Evolutionary conservation across 257 asterid species (phyloP), one percentile per base, ranked within the genome.

Genomic region (Fraxinus pennsylvanica): DNA sequence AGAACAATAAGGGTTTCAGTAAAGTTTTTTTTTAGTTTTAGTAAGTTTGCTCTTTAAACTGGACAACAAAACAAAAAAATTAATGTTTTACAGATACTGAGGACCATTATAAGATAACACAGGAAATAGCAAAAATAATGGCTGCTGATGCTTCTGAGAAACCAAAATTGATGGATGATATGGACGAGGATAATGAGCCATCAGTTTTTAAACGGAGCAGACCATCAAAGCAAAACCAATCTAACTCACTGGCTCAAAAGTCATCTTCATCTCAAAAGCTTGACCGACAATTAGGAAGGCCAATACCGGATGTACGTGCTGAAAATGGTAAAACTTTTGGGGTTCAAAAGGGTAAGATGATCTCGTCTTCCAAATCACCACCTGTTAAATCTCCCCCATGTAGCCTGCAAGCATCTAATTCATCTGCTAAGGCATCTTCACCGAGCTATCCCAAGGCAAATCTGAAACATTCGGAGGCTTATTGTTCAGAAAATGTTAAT

Each of bases 101-200:
- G 19, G 68, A 32, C 19, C 67, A 63, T 70, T 82, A 57, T 79
- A 75, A 78, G 83, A 74, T 71, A 72, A 73, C 74, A 74, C 74
- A 84, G 78, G 83, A 68, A 71, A 81, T 54, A 84, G 86, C 75
- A 77, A 76, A 66, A 66, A 47, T 21, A 77, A 1, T 94, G 97
- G 88, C 91, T 79, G 89, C 91, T 81, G 94, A 92, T 78, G 87
- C 91, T 81, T 83, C 78, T 79, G 76, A 85, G 70, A 83, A 88
- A 22, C 80, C 81, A 74, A 91, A 87, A 78, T 27, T 82, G 84
- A 79, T 86, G 86, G 92, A 87, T 66, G 96, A 47, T 25, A 76
- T 94, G 98, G 88, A 90, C 45, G 98, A 91, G 0, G 98, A 94
- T 52, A 94, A 92, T 30, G 81, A 65, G 80, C 99, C 97, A 21